Conservation (phyloP, 495 filamentous ascomycete genomes). For the Lentithecium fluviatile region DNA sequence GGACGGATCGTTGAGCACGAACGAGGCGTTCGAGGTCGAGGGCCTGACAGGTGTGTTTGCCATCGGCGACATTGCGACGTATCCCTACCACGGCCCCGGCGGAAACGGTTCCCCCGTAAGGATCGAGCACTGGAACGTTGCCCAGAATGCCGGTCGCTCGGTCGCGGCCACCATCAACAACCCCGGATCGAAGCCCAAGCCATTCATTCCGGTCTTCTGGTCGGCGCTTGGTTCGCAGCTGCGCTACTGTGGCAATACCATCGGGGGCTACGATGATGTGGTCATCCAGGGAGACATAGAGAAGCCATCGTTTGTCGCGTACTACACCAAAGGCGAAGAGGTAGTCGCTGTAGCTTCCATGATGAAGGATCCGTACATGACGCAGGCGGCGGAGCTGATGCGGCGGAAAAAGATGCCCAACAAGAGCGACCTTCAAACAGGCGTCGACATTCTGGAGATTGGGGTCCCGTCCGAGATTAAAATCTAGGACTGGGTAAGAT, state of each 20-base stretch:
- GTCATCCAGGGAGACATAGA: conserved; percentile 73
- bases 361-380: conserved; percentile 85
- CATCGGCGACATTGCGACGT: conserved; percentile 93
- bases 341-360: conserved; percentile 92
- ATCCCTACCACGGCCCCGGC: conserved; percentile 90
- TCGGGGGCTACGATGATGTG: conserved; percentile 78
- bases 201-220: conserved; percentile 95
- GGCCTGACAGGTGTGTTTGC: conserved; percentile 81
- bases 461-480: conserved; percentile 54
- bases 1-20: conserved; percentile 77
- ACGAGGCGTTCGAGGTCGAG: conserved; percentile 72
- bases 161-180: conserved; percentile 73
- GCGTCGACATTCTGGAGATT: conserved; percentile 69
- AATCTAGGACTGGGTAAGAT: conserved; percentile 39
- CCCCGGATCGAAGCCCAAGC: conserved; percentile 57
- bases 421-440: conserved; percentile 72
- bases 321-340: conserved; percentile 80
- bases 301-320: conserved; percentile 82
- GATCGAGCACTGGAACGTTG: conserved; percentile 98
- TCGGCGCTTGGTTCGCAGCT: conserved; percentile 85
- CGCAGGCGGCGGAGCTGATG: conserved; percentile 83
- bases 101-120: conserved; percentile 63
- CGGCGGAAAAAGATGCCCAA: conserved; percentile 73
- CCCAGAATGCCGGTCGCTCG: conserved; percentile 81
- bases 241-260: conserved; percentile 85